phyloP scores from a whole-genome alignment of 1,139 yeast genomes.

The Saccharomyces hybrid region DNA sequence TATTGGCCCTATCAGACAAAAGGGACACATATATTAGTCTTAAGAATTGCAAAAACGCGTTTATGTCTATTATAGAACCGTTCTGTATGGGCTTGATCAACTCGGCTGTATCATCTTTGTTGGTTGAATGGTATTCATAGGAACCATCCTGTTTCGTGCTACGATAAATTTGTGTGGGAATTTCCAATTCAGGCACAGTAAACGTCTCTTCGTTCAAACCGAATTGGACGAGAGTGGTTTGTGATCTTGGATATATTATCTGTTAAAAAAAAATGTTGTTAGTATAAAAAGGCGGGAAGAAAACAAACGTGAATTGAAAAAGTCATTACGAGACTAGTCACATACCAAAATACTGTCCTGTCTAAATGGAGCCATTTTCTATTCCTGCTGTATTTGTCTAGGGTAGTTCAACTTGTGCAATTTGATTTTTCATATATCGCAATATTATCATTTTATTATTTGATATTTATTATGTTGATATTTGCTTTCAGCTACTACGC shows the following conservation, averaged over 20 bases:
- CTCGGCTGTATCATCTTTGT: conserved; percentile 37
- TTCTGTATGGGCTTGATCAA: conserved; percentile 51
- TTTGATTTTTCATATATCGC: not conserved
- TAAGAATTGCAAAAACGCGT: conserved; percentile 64
- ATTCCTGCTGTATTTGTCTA: not conserved
- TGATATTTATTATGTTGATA: not conserved
- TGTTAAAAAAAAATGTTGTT: conserved; percentile 12
- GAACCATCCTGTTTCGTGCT: conserved; percentile 31
- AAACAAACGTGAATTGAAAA: not conserved
- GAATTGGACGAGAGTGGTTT: conserved; percentile 63
- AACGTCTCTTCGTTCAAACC: conserved; percentile 70
- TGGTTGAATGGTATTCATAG: conserved; percentile 33
- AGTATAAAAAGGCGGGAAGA: not conserved
- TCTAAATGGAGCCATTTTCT: conserved; percentile 40
- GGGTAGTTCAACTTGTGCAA: not conserved
- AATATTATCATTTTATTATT: not conserved
- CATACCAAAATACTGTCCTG: conserved; percentile 33
- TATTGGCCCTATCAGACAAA: conserved; percentile 29
- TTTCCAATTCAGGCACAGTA: conserved; percentile 64
- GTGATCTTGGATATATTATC: conserved; percentile 75
- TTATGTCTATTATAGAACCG: conserved; percentile 58
- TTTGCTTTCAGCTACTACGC: not conserved
- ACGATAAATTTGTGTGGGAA: conserved; percentile 69
- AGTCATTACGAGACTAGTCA: not conserved
- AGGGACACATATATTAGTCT: conserved; percentile 54